These are phyloP conservation scores for Malus fusca DNA, from an alignment of 306 rosid species.

Conservation along the genomic window DNA sequence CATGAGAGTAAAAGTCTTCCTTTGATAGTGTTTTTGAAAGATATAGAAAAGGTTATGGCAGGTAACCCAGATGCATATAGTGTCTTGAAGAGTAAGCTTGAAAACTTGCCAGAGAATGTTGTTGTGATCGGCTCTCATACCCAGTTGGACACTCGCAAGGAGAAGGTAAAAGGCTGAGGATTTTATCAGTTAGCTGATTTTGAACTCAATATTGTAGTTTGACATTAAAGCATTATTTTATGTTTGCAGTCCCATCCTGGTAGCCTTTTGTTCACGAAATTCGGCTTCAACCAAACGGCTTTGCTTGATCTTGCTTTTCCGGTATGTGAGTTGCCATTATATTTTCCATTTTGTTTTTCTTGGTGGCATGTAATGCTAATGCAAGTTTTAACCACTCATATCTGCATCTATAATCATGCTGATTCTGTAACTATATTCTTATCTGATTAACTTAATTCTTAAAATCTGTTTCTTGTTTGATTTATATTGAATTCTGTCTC, in stretches of 20 bases:
- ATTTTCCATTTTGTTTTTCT: not conserved
- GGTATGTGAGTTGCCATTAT: constrained; percentile 40
- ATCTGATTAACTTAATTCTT: not conserved
- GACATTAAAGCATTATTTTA: not conserved
- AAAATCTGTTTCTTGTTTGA: not conserved
- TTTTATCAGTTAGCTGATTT: constrained; percentile 12
- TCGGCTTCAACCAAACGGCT: constrained; percentile 88
- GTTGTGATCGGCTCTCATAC: constrained; percentile 87
- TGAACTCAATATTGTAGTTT: not conserved
- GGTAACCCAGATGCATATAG: constrained; percentile 54
- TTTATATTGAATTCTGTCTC: not conserved
- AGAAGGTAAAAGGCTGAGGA: constrained; percentile 52
- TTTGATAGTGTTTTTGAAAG: constrained; percentile 76
- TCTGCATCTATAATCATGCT: not conserved
- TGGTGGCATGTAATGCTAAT: not conserved
- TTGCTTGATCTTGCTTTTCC: constrained; percentile 94
- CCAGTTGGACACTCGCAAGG: constrained; percentile 79
- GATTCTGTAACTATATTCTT: not conserved
- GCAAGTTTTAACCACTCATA: not conserved
- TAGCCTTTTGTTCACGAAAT: constrained; percentile 78
- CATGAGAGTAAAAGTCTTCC: constrained; percentile 57
- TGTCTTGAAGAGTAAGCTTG: constrained; percentile 61
- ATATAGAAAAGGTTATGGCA: constrained; percentile 67
- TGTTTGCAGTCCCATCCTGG: constrained; percentile 68
- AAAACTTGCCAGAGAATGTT: constrained; percentile 60